A percentile compares a stretch with the other conserved stretches of the same genome.
These are phyloP conservation scores for Penicillium griseofulvum DNA, from an alignment of 2,329 filamentous ascomycete species.

Conservation along the genomic window DNA sequence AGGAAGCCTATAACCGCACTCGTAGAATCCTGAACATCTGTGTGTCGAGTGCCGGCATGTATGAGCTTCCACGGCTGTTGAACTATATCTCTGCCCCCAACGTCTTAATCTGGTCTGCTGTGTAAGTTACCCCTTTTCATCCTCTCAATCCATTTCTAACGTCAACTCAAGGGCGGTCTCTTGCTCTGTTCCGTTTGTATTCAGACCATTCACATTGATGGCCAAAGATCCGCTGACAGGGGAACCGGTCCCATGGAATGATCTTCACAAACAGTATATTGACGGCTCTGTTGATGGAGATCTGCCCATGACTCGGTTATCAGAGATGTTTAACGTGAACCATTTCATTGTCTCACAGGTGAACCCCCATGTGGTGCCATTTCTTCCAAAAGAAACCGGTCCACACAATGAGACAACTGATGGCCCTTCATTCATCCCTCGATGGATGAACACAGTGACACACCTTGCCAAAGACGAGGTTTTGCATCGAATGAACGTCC, in stretches of 20 bases:
- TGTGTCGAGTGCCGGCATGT: conserved; percentile 81
- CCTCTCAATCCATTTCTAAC: conserved; percentile 10
- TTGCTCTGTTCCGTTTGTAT: conserved; percentile 86
- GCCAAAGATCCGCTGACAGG: conserved; percentile 83
- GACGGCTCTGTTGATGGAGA: conserved; percentile 95
- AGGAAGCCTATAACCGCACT: conserved; percentile 94
- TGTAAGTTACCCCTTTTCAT: conserved; percentile 48
- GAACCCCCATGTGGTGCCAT: conserved; percentile 89
- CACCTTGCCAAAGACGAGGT: conserved; percentile 75
- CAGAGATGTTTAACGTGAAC: conserved; percentile 97
- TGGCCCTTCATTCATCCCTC: conserved; percentile 34
- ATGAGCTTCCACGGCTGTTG: conserved; percentile 79
- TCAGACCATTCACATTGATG: conserved; percentile 72
- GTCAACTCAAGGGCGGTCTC: conserved; percentile 65
- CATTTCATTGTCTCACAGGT: conserved; percentile 98
- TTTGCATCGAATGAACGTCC: conserved; percentile 73
- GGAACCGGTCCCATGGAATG: conserved; percentile 77
- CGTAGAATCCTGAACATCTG: conserved; percentile 89
- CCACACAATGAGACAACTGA: conserved; percentile 28
- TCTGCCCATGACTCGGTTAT: conserved; percentile 81
- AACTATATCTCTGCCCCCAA: conserved; percentile 94
- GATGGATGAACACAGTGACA: conserved; percentile 66
- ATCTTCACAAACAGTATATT: conserved; percentile 80
- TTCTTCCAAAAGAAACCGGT: conserved; percentile 71
- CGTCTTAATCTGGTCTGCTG: conserved; percentile 93